Conservation (phyloP, 2,329 filamentous ascomycete genomes). For the Venturiaceae sp. region DNA sequence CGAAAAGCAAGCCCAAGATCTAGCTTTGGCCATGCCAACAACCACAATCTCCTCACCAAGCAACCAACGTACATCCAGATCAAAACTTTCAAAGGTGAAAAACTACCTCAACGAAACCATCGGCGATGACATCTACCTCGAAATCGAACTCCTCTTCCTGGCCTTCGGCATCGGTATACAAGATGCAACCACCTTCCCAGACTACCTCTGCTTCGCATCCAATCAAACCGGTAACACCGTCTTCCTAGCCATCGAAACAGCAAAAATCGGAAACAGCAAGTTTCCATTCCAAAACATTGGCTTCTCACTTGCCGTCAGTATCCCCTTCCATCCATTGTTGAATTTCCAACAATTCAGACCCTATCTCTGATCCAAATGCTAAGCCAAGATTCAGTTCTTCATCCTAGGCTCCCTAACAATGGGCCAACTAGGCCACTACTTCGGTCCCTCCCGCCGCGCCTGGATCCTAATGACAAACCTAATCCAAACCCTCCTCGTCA, state of each 20-base stretch:
- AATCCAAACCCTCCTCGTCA: conserved; percentile 45
- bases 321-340: neutral
- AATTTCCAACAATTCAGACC: neutral
- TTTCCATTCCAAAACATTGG: conserved; percentile 47
- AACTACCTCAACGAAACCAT: neutral
- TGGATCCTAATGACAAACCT: conserved; percentile 48
- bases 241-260: conserved; percentile 45
- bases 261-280: conserved; percentile 35
- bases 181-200: conserved; percentile 51
- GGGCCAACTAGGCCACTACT: conserved; percentile 45
- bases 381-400: conserved; percentile 32
- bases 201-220: conserved; percentile 53
- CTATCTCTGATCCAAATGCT: neutral
- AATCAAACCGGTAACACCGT: conserved; percentile 59
- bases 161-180: conserved; percentile 30
- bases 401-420: conserved; percentile 44
- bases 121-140: conserved; percentile 8
- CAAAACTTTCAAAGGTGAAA: neutral
- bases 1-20: neutral
- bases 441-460: conserved; percentile 40
- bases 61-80: neutral
- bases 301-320: conserved; percentile 34
- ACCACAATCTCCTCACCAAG: neutral
- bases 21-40: neutral
- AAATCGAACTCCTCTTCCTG: conserved; percentile 28